These are phyloP conservation scores for Penicillium silybi DNA, from an alignment of 495 filamentous ascomycete genomes.

Conservation along the genomic window DNA sequence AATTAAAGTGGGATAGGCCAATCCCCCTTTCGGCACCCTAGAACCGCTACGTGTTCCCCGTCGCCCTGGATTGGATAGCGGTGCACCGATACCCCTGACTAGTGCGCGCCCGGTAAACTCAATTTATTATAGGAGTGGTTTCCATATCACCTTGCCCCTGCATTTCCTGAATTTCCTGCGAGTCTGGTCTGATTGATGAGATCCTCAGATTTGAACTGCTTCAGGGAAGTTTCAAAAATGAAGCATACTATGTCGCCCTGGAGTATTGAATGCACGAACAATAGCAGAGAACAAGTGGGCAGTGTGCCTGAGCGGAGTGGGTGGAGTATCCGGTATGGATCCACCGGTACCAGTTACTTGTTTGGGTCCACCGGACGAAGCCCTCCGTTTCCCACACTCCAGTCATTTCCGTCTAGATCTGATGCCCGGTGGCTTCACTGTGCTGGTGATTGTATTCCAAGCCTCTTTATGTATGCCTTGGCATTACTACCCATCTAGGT, in stretches of 20 bases:
- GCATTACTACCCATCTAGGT: background rate
- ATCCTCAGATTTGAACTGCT: background rate
- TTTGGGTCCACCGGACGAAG: background rate
- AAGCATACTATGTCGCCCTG: too few species aligned
- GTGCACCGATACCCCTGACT: constrained; percentile 18
- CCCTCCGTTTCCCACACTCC: background rate
- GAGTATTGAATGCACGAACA: background rate
- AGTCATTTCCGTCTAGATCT: background rate
- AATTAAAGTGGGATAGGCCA: background rate
- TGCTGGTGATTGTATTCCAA: background rate
- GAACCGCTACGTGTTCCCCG: constrained; percentile 10
- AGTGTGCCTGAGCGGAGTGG: background rate
- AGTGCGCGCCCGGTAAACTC: background rate
- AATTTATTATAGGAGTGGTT: background rate
- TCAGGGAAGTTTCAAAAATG: background rate
- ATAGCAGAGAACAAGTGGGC: background rate
- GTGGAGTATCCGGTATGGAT: constrained; percentile 4
- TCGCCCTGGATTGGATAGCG: constrained; percentile 7
- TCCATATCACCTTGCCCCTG: constrained; percentile 1
- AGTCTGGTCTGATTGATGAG: background rate
- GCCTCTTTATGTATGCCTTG: too few species aligned
- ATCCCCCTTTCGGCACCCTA: constrained; percentile 6
- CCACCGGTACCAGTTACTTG: background rate
- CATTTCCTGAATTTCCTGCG: background rate
- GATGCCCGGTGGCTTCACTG: background rate